Conservation (phyloP, 352 stramenopile genomes). For the Phytophthora multivora region DNA sequence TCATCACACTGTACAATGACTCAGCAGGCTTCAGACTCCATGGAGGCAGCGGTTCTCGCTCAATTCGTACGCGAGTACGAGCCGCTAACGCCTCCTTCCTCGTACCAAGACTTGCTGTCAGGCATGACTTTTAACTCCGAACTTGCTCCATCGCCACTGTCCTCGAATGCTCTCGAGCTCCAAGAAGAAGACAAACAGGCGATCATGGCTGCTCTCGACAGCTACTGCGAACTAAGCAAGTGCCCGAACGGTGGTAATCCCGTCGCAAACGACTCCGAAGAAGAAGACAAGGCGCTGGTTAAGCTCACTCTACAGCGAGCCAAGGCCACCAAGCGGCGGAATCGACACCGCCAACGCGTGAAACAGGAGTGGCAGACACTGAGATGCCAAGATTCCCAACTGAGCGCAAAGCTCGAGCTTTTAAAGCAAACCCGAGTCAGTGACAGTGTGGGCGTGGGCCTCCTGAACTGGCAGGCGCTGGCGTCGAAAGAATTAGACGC, state of each 20-base stretch:
- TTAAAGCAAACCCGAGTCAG: background rate
- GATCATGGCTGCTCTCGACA: conserved; percentile 10
- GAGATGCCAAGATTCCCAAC: background rate
- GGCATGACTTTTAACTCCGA: background rate
- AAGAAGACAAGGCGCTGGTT: background rate
- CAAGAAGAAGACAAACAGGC: conserved; percentile 9
- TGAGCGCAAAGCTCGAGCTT: conserved; percentile 5
- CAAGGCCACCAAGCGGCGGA: conserved; percentile 11
- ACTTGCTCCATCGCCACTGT: background rate
- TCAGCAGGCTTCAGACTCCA: too few species aligned
- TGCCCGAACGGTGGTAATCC: background rate
- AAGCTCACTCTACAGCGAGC: conserved; percentile 9
- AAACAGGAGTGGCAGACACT: conserved; percentile 13
- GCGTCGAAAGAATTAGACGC: conserved; percentile 14
- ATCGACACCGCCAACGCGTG: conserved; percentile 13
- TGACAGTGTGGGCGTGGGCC: background rate
- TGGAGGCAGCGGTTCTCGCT: too few species aligned
- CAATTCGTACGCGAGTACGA: conserved; percentile 5
- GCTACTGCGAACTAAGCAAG: background rate
- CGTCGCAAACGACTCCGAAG: background rate
- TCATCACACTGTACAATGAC: too few species aligned
- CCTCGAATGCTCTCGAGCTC: background rate
- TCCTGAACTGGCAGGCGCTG: conserved; percentile 12
- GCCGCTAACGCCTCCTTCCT: background rate
- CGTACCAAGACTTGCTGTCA: background rate